phyloP scores from a whole-genome alignment of 805 yeast genomes.

The Saccharomyces eubayanus region DNA sequence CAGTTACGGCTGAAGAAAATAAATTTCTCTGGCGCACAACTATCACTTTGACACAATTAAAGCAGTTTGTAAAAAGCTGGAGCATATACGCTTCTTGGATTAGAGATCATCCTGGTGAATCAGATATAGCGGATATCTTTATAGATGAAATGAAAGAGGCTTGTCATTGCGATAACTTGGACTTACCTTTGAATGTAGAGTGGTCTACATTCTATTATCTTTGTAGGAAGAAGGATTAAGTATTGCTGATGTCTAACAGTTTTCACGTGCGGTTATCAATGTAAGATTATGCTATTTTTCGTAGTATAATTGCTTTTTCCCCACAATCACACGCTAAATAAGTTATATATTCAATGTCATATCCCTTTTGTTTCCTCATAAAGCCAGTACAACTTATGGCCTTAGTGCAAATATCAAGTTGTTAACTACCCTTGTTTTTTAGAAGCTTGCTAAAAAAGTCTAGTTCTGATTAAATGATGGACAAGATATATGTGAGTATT shows the following conservation, averaged over 20 bases:
- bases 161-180: constrained; percentile 39
- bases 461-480: too few species aligned
- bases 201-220: constrained; percentile 52
- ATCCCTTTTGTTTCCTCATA: too few species aligned
- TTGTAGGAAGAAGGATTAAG: constrained; percentile 4
- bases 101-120: constrained; percentile 33
- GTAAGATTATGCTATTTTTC: too few species aligned
- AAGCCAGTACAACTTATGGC: too few species aligned
- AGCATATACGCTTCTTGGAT: constrained; percentile 59
- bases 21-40: constrained; percentile 32
- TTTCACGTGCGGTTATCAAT: too few species aligned
- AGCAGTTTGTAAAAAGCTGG: constrained; percentile 53
- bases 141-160: constrained; percentile 36
- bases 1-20: constrained; percentile 10
- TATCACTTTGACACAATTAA: constrained; percentile 36
- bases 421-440: too few species aligned
- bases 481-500: too few species aligned
- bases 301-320: too few species aligned
- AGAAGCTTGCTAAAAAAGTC: too few species aligned
- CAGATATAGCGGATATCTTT: constrained; percentile 43
- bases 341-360: too few species aligned
- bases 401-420: too few species aligned
- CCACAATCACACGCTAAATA: too few species aligned
- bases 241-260: not conserved
- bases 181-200: constrained; percentile 36